Evolutionary conservation across 805 yeast genomes (phyloP), one percentile per base, ranked within the genome.

Genomic region (Myxozyma sirexii): DNA sequence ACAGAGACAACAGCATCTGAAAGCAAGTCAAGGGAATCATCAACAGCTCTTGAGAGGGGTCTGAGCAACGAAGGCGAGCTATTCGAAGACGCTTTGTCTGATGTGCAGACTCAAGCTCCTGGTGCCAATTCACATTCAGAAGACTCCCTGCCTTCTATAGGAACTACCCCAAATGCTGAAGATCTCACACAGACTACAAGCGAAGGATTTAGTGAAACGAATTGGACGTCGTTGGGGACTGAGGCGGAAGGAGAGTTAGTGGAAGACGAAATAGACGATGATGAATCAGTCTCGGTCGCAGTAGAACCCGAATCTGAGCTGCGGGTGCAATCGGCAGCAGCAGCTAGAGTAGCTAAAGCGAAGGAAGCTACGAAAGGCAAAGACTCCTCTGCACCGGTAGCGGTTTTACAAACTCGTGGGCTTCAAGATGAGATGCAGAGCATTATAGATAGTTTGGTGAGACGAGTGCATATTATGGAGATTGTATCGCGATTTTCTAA

Each of bases 301-400:
- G 57, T 13, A 19, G 47, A 44, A 7, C 24, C 26, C 12, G 54
- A 48, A 15, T 17, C 52, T 23, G 49, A 52, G 7, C 26, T 15
- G 15, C 29, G 53, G 13, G n/a, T 51, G 21, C 47, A 23, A 38
- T 50, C 59, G 2, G 29, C 33, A 13, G 54, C 59, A 27, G 56
- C 44, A 5, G 56, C 56, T 8, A 38, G 61, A 33, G 55, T 44
- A n/a, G 62, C 62, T 2, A 56, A 43, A 17, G 64, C 62, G 1
- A 46, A 29, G 21, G 55, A 48, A 15, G 60, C 57, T 2, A 37
- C 51, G 4, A 60, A 47, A 35, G 26, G 35, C 5, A 60, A 47
- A 12, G 57, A 52, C 12, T 23, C 43, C 10, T 50, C 61, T 8
- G 47, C 52, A 4, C 62, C 62, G 17, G 65, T 61, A n/a, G 65